These are phyloP conservation scores for Sisymbrium altissimum DNA, from an alignment of 345 rosid genomes.

Conservation along the genomic window DNA sequence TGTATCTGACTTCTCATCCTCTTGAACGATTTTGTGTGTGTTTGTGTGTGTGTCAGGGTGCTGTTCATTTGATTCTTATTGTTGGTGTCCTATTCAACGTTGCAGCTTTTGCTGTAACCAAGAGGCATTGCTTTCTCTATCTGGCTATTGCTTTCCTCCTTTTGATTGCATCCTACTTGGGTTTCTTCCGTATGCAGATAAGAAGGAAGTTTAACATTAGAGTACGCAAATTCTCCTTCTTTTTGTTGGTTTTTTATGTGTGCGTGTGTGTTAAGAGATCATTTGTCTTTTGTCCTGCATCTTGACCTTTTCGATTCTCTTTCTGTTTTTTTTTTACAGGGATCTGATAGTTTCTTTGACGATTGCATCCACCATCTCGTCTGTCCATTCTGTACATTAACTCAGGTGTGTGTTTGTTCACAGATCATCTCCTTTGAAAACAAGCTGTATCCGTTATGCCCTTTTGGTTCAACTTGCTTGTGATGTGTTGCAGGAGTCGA, in stretches of 20 bases:
- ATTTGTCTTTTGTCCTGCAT: background rate
- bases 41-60: conserved; percentile 44
- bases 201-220: conserved; percentile 74
- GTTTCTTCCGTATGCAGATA: conserved; percentile 64
- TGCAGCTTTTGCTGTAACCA: conserved; percentile 57
- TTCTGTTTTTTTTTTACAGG: conserved; percentile 42
- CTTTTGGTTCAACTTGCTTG: conserved; percentile 13
- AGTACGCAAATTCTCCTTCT: conserved; percentile 42
- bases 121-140: conserved; percentile 61
- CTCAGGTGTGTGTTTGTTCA: conserved; percentile 51
- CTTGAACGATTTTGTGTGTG: conserved; percentile 13
- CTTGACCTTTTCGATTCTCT: background rate
- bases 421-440: background rate
- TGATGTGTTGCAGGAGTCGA: conserved; percentile 58
- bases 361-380: conserved; percentile 71
- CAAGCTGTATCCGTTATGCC: background rate
- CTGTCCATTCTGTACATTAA: conserved; percentile 76
- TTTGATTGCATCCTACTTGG: conserved; percentile 56
- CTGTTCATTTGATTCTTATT: conserved; percentile 55
- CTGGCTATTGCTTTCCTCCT: conserved; percentile 53
- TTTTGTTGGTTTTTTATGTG: background rate
- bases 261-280: background rate
- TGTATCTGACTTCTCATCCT: conserved; percentile 1
- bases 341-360: conserved; percentile 59
- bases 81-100: conserved; percentile 37